Conservation (phyloP, 306 rosid genomes). For the Morella rubra region DNA sequence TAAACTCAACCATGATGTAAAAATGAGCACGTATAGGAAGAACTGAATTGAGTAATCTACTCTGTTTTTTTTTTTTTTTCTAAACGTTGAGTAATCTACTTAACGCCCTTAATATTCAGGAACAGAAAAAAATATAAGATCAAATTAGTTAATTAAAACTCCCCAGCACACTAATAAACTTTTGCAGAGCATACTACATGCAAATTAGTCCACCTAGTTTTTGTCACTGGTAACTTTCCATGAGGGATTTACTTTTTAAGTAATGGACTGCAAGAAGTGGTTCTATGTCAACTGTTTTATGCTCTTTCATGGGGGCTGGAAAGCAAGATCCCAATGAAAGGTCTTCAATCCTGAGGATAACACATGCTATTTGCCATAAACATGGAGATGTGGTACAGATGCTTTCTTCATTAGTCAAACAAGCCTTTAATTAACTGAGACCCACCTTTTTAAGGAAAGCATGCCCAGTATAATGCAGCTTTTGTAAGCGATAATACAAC, state of each 20-base stretch:
- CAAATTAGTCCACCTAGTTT: background rate
- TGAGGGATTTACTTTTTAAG: background rate
- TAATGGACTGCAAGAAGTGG: background rate
- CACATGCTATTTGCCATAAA: constrained; percentile 2
- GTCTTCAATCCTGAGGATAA: background rate
- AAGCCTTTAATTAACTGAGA: constrained; percentile 7
- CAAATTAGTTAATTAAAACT: background rate
- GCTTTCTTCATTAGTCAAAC: constrained; percentile 8
- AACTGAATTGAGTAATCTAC: too few species aligned
- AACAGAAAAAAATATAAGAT: background rate
- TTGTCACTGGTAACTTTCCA: background rate
- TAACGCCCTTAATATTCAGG: background rate
- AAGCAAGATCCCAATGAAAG: background rate
- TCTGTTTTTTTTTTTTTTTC: background rate
- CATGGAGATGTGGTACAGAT: background rate
- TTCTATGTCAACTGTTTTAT: background rate
- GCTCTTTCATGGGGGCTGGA: background rate
- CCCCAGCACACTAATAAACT: background rate
- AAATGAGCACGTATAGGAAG: too few species aligned
- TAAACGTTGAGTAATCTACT: background rate
- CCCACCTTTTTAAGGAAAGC: constrained; percentile 7
- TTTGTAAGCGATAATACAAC: background rate
- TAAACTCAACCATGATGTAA: background rate
- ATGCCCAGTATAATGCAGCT: background rate
- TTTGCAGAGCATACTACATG: too few species aligned